phyloP scores from a whole-genome alignment of 1,139 yeast genomes.

The Yamadazyma friedrichii region DNA sequence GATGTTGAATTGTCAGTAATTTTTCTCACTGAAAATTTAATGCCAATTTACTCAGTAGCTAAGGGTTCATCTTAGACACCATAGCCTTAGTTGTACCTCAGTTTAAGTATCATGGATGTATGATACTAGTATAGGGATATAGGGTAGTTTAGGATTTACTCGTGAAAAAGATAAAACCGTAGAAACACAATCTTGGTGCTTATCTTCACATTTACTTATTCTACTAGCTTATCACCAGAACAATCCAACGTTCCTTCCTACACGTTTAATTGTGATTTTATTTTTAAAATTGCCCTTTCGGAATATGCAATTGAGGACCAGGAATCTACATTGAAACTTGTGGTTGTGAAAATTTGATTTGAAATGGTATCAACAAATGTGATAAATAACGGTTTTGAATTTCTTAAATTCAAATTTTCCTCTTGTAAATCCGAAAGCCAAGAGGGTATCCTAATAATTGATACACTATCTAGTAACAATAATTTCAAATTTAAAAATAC shows the following conservation, averaged over 20 bases:
- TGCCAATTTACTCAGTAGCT: not conserved
- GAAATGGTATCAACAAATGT: slow-evolving; percentile 17
- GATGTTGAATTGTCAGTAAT: not conserved
- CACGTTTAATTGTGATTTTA: slow-evolving; percentile 1
- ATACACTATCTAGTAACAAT: slow-evolving; percentile 20
- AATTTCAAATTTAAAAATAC: slow-evolving; percentile 15
- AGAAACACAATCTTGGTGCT: too few species aligned
- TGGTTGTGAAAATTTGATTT: slow-evolving; percentile 5
- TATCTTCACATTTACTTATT: too few species aligned
- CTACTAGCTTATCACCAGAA: too few species aligned
- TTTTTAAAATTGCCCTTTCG: not conserved
- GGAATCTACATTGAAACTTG: slow-evolving; percentile 1
- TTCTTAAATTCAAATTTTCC: slow-evolving; percentile 10
- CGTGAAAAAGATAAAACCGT: too few species aligned
- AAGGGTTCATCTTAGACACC: not conserved
- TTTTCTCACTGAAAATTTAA: too few species aligned
- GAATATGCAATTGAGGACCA: slow-evolving; percentile 6
- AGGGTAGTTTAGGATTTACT: too few species aligned
- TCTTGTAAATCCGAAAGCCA: slow-evolving; percentile 19
- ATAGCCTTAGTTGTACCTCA: too few species aligned
- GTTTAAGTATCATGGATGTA: too few species aligned
- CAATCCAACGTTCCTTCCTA: not conserved
- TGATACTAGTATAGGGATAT: too few species aligned
- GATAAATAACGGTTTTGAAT: slow-evolving; percentile 14
- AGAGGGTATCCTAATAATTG: slow-evolving; percentile 12